Conservation (phyloP, 345 rosid genomes). For the Brassica carinata region DNA sequence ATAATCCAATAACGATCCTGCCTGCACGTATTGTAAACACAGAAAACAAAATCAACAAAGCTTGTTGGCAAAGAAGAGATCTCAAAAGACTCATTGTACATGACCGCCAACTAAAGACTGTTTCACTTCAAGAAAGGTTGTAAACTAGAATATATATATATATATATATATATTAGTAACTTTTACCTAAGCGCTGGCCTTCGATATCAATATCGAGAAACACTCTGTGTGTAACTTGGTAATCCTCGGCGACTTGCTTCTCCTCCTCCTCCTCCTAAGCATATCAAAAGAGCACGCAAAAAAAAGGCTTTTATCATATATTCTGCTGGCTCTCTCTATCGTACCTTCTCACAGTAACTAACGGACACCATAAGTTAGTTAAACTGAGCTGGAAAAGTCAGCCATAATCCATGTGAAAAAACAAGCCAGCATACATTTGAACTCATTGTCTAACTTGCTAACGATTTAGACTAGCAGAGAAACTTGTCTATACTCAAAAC, state of each 20-base stretch:
- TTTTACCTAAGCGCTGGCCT: background rate
- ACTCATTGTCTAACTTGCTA: too few relatives aligned
- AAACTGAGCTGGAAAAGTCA: too few relatives aligned
- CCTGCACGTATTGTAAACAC: conserved; percentile 53
- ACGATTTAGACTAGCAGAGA: too few relatives aligned
- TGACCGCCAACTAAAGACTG: too few relatives aligned
- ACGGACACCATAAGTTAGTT: too few relatives aligned
- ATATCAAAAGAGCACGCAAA: background rate
- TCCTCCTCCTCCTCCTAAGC: background rate
- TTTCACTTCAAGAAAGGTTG: too few relatives aligned
- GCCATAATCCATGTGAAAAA: too few relatives aligned
- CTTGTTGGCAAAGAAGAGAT: background rate
- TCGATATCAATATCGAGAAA: background rate
- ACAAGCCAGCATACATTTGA: too few relatives aligned
- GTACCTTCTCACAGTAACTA: too few relatives aligned
- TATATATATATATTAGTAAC: background rate
- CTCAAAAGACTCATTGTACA: too few relatives aligned
- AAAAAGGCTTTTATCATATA: background rate
- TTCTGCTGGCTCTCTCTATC: background rate
- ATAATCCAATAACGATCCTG: conserved; percentile 90
- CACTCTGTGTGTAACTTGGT: background rate
- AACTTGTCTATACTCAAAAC: too few relatives aligned
- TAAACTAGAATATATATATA: too few relatives aligned
- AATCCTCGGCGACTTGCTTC: background rate
- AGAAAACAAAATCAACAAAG: background rate